Evolutionary conservation across 768 basidiomycete species (phyloP), one percentile per base, ranked within the genome.

Genomic region (Lanmaoa rubissima): DNA sequence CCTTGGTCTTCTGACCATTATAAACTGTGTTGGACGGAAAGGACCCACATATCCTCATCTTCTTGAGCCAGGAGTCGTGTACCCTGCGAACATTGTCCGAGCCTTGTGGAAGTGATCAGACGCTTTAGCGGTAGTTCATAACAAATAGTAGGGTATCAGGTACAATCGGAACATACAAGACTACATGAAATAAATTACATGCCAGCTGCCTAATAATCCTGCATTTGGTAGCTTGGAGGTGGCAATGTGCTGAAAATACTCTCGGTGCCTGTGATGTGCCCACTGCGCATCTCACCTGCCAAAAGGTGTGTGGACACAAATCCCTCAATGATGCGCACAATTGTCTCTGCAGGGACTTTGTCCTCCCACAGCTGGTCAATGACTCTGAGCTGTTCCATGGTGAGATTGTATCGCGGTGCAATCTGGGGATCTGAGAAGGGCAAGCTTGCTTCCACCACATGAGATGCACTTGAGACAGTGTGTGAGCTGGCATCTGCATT

Each of bases 151-250:
- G 16, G 48, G 21, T 36, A 42, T 45, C 14, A 8, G 21, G n/a
- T 14, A 9, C 24, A 45, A n/a, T 16, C 19, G 43, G 19, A 7
- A 9, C 12, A 2, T 31, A 16, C 21, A 7, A 26, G 5, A 21
- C 24, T 9, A 39, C 24, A 34, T 26, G 16, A 24, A 13, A 28
- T 9, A 35, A 6, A 0, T 8, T 3, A 10, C 13, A 8, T 8
- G 24, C 36, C 16, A 4, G 26, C 19, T 3, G 9, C 8, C 26
- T 49, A 57, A 40, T 19, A 41, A 12, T 36, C 48, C 24, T 45
- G 59, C 5, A 59, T 60, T 42, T 56, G 61, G 34, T 68, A 67
- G 28, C 66, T 67, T 11, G 66, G 65, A 8, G 63, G 66, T 1
- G 54, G 61, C 19, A 46, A 38, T n/a, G 17, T 41, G 19, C 66